Base-by-base conservation (phyloP, 2,329 filamentous ascomycete genomes). In the Aspergillus melleus region DNA sequence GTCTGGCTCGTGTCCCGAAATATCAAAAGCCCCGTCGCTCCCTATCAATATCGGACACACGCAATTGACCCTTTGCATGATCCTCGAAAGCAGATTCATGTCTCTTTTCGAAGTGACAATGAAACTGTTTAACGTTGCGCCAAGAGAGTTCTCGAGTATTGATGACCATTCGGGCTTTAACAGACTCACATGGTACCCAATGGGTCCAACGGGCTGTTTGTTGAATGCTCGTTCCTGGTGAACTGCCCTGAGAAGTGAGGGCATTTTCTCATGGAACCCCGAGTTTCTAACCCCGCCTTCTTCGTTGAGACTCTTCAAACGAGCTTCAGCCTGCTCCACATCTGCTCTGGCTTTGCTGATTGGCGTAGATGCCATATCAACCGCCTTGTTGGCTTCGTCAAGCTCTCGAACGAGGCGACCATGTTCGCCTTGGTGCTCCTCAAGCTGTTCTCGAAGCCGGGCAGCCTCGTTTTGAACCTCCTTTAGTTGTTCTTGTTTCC, bases 141-240 rank as follows among this genome's bases (percentile, higher is more conserved):
- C 91, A 50, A 96, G 83, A 1, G 85, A 85, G 63, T 84, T 89
- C 72, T 99, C 95, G 14, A 99, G 75, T 49, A 96, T 87, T 0
- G 86, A 84, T 1, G 89, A 90, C 95, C 95, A 99, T 67, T 91
- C 83, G 1, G 91, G 89, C 65, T 94, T 88, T 39, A 87, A 79
- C 24, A 99, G 79, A 65, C 87, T 88, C 54, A 99, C 83, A 69
- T 95, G 85, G 24, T 87, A 80, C 30, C 93, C 95, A 14, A 98
- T 80, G 0, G 95, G 95, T 0, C 95, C 95, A 36, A 98, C 81
- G 2, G 95, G 95, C 62, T 84, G 88, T 49, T 84, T 79, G 24
- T 81, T 79, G 70, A 96, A 98, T 0, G 87, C 81, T 2, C 64
- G 74, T 59, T 96, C 91, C n/a, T 80, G 78, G 6, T 86, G 81